Evolutionary conservation across 345 rosid species (phyloP), one percentile per base, ranked within the genome.

Genomic region (Theobroma cacao): DNA sequence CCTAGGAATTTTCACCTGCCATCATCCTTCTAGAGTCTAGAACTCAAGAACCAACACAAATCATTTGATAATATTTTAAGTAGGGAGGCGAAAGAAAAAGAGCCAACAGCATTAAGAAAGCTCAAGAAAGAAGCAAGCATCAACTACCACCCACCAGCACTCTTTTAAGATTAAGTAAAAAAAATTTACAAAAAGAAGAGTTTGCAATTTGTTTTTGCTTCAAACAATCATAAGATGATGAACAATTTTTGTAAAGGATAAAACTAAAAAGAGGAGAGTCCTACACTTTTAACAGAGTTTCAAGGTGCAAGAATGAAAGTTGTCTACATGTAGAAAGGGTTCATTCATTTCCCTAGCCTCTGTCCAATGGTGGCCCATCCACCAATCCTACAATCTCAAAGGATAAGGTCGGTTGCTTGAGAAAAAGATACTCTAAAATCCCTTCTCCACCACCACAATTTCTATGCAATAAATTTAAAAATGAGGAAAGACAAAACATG

Each of bases 161-260:
- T 77, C 62, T 36, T 62, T 22, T 31, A 4, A 15, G 33, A 60
- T 30, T 13, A 60, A 60, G 36, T 28, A 28, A 2, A 62, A 9
- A n/a, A 22, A 11, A 52, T 28, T 43, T 47, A 59, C 41, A 60
- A 45, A 45, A 13, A 6, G 17, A 5, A 36, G 7, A 12, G 24
- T 4, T 12, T 58, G 22, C 26, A 64, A 36, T 20, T 75, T 69
- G 26, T 20, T 7, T 45, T 72, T 65, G 74, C 40, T 63, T 43
- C 48, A 60, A 73, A 48, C 72, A 80, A 61, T 68, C 78, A 73
- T 40, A 59, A 45, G 77, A 75, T 52, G 24, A 62, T 72, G 61
- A 41, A 59, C 70, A 56, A 65, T 50, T 73, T 60, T 62, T 17
- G 33, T 17, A 62, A 14, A 2, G 0, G 2, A 3, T 15, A 11